Evolutionary conservation across 2,329 filamentous ascomycete species (phyloP).

Genomic region (Cladorrhinum sp.): DNA sequence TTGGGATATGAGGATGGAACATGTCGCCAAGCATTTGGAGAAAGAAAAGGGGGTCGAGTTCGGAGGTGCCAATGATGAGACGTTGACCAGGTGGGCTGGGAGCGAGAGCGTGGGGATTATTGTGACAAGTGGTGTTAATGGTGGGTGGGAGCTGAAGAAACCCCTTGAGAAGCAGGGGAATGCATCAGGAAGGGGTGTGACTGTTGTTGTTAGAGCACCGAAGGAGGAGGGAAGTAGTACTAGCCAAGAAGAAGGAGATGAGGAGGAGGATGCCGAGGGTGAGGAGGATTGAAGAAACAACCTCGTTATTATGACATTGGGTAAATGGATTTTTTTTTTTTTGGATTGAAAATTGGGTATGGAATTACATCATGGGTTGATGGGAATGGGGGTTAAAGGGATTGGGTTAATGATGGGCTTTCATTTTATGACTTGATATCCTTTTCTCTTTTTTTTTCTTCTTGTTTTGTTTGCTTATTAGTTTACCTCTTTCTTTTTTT

Average conservation of each 20-base stretch:
- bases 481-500: not conserved
- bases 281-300: not conserved
- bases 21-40: slow-evolving; percentile 79
- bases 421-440: not conserved
- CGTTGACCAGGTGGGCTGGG: slow-evolving; percentile 42
- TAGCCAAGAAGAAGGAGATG: not conserved
- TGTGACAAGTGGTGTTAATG: slow-evolving; percentile 6
- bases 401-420: too few species aligned
- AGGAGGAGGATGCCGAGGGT: slow-evolving; percentile 4
- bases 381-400: too few species aligned
- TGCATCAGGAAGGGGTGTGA: slow-evolving; percentile 6
- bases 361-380: too few species aligned
- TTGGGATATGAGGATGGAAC: slow-evolving; percentile 86
- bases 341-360: not conserved
- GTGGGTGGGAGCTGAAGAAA: slow-evolving; percentile 35
- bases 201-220: slow-evolving; percentile 4
- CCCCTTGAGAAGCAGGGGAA: slow-evolving; percentile 24
- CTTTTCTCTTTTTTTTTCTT: not conserved
- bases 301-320: not conserved
- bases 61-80: slow-evolving; percentile 35
- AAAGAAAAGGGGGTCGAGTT: slow-evolving; percentile 37
- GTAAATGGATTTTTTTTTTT: not conserved
- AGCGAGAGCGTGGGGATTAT: slow-evolving; percentile 39
- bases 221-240: not conserved
- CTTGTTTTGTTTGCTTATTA: not conserved